Evolutionary conservation across 148 eudicot species (phyloP), one percentile per base, ranked within the genome.

Genomic region (Chenopodium formosanum): DNA sequence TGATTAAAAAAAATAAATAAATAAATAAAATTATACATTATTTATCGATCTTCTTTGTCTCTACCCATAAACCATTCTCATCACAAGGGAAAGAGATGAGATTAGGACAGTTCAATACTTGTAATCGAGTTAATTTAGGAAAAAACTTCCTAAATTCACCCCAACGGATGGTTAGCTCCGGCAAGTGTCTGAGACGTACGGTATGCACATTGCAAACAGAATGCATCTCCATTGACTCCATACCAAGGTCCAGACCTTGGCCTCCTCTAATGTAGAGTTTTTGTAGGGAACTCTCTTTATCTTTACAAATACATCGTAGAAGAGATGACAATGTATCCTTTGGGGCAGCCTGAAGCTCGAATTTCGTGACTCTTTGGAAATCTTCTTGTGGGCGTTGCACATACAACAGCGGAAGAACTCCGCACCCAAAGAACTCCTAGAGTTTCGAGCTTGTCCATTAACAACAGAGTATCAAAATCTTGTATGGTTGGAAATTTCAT

Each of bases 241-340:
- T 44, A 10, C 68, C 79, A 8, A 40, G 5, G 40, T 6, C 40
- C 40, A 37, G 4, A 3, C 68, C 52, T 32, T 25, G 23, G 6
- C 83, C 79, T n/a, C 83, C 83, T 52, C 46, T 75, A 20, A 81
- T 75, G 79, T 67, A 53, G 52, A 81, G 52, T 75, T 75, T 81
- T 44, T 67, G 40, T 0, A 68, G 0, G 3, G 31, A 17, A 67
- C 11, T 34, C 0, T 53, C 9, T 5, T 2, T 1, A 40, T 71
- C 52, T 29, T 75, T 25, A 16, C 79, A 53, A 13, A 81, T 52
- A 12, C 58, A 34, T 46, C 23, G 4, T 7, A 76, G 23, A 14
- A 82, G 13, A 52, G 4, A 67, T 9, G 67, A 69, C 27, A 48
- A 64, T 4, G 62, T 37, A 3, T 19, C 2, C 37, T 70, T 16